A percentile compares a stretch with the other conserved stretches of the same genome.
These are phyloP conservation scores for Mycosphaerella sp. DNA, from an alignment of 2,329 filamentous ascomycete genomes.

Conservation along the genomic window DNA sequence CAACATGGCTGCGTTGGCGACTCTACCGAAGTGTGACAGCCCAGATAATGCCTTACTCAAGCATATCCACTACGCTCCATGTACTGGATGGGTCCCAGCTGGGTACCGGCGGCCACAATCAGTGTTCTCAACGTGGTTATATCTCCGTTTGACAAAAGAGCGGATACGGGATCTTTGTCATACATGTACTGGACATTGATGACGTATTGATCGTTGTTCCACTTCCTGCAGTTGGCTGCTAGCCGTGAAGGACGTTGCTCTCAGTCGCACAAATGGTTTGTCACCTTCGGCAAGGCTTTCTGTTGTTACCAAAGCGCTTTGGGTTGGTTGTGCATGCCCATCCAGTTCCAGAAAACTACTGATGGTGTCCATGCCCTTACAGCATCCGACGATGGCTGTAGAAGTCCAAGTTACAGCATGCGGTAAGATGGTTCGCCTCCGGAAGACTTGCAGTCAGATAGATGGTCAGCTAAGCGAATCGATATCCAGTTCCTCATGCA, in stretches of 20 bases:
- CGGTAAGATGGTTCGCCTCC: not conserved
- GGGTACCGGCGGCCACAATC: not conserved
- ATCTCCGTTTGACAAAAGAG: not conserved
- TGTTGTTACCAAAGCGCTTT: constrained; percentile 4
- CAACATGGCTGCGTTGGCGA: too few species aligned
- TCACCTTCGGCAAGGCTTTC: not conserved
- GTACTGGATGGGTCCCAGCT: not conserved
- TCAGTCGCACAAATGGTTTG: not conserved
- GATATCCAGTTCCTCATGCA: too few species aligned
- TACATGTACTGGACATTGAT: not conserved
- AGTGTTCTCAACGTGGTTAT: not conserved
- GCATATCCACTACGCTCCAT: not conserved
- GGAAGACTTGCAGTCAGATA: too few species aligned
- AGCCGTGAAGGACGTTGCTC: not conserved
- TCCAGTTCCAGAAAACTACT: not conserved
- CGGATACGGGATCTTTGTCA: too few species aligned
- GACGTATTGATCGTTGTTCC: not conserved
- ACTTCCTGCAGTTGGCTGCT: not conserved
- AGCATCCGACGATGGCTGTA: not conserved
- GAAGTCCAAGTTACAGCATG: constrained; percentile 2
- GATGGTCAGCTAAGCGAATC: too few species aligned
- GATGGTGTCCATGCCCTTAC: not conserved
- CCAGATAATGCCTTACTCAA: too few species aligned
- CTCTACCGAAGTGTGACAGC: too few species aligned
- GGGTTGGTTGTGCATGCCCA: constrained; percentile 1